Percentiles rank a stretch among this genome's conserved stretches.
Conservation (phyloP, 176 grass and related monocot species). For the Cymbopogon citratus region DNA sequence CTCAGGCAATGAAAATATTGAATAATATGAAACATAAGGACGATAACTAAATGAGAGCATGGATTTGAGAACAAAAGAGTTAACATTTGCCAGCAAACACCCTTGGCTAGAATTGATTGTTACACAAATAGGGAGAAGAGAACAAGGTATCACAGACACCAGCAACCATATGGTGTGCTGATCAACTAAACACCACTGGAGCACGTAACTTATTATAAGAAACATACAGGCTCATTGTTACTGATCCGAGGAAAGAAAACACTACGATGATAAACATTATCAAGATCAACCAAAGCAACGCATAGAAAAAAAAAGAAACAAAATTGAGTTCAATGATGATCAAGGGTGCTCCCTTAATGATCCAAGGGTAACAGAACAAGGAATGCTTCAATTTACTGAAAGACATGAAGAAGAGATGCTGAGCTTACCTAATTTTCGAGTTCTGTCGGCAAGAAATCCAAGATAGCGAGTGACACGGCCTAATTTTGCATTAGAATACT, state of each 20-base stretch:
- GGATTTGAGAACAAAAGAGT: neutral
- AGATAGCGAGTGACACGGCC: constrained; percentile 92
- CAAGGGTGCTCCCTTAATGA: neutral
- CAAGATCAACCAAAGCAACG: neutral
- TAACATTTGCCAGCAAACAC: neutral
- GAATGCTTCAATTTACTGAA: constrained; percentile 10
- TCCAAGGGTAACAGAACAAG: neutral
- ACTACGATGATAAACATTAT: neutral
- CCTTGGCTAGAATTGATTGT: neutral
- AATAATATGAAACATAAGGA: constrained; percentile 11
- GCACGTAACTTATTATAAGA: constrained; percentile 2
- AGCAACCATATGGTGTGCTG: constrained; percentile 1
- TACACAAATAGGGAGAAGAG: neutral
- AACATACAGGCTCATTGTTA: neutral
- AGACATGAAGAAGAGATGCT: constrained; percentile 7
- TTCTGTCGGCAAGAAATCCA: constrained; percentile 93
- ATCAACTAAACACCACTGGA: constrained; percentile 5
- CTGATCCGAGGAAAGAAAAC: neutral
- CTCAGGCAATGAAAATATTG: constrained; percentile 26
- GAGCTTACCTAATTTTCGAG: constrained; percentile 85
- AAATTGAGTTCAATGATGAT: neutral
- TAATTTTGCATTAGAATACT: constrained; percentile 95
- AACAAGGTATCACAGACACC: neutral
- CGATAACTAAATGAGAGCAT: neutral
- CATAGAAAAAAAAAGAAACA: constrained; percentile 3